A percentile compares a stretch with the other conserved stretches of the same genome.
phyloP scores from a whole-genome alignment of 495 filamentous ascomycete species.

The Haplographium delicatum region DNA sequence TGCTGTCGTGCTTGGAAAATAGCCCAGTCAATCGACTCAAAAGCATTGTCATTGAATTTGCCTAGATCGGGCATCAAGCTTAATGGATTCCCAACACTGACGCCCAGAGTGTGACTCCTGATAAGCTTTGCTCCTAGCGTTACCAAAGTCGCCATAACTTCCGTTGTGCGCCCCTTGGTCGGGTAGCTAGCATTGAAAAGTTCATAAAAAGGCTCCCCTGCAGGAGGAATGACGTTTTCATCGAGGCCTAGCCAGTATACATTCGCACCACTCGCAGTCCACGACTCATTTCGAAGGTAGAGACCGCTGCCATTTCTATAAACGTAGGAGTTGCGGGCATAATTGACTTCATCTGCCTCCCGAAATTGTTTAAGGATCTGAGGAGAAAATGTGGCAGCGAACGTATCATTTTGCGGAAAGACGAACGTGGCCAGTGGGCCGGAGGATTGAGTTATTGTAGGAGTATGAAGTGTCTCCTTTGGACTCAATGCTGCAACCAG shows the following conservation, averaged over 20 bases:
- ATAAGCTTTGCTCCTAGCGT: constrained; percentile 48
- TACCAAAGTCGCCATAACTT: constrained; percentile 46
- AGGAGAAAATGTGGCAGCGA: constrained; percentile 4
- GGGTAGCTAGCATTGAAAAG: constrained; percentile 46
- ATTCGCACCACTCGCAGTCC: constrained; percentile 47
- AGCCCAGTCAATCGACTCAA: constrained; percentile 49
- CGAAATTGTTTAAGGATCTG: constrained; percentile 17
- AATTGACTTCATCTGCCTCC: constrained; percentile 9
- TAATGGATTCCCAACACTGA: constrained; percentile 48
- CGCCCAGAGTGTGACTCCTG: constrained; percentile 48
- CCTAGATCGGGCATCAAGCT: constrained; percentile 41
- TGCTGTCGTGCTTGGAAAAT: constrained; percentile 46
- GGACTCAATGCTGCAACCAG: constrained; percentile 16
- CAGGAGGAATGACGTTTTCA: constrained; percentile 48
- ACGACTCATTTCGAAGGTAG: constrained; percentile 36
- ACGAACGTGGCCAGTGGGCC: neutral
- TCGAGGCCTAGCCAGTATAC: constrained; percentile 55
- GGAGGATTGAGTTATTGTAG: constrained; percentile 6
- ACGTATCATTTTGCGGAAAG: constrained; percentile 4
- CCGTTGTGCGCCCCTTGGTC: constrained; percentile 45
- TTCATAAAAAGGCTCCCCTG: constrained; percentile 44
- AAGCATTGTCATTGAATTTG: constrained; percentile 42
- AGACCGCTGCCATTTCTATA: constrained; percentile 38
- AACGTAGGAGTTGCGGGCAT: constrained; percentile 27
- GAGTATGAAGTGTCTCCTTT: too few relatives aligned